These are phyloP conservation scores for Fusarium sp. DNA, from an alignment of 2,329 filamentous ascomycete species.

Conservation along the genomic window DNA sequence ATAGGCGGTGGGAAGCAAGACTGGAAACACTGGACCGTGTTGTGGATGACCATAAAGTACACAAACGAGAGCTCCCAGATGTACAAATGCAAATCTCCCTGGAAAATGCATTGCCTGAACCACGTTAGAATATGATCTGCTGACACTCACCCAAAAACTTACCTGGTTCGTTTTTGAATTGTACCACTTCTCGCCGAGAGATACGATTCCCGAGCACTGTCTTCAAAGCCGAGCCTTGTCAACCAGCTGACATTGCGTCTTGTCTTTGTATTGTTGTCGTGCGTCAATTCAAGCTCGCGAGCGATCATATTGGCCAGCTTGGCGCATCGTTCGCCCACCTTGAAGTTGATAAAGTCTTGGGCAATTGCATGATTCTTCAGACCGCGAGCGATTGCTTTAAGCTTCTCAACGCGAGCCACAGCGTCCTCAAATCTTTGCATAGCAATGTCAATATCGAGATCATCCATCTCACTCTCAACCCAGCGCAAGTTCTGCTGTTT, in stretches of 20 bases:
- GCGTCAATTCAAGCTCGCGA: conserved; percentile 81
- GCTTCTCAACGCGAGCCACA: conserved; percentile 85
- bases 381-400: conserved; percentile 81
- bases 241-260: conserved; percentile 88
- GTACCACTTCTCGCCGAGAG: conserved; percentile 81
- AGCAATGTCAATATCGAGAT: conserved; percentile 95
- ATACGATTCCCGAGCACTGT: conserved; percentile 88
- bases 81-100: conserved; percentile 91
- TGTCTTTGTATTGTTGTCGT: conserved; percentile 81
- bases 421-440: conserved; percentile 89
- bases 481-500: conserved; percentile 96
- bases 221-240: conserved; percentile 87
- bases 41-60: conserved; percentile 94
- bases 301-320: conserved; percentile 83
- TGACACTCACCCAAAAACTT: not conserved
- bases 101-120: conserved; percentile 90
- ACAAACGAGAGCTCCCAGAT: conserved; percentile 96
- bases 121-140: conserved; percentile 18
- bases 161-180: conserved; percentile 87
- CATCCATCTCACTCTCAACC: conserved; percentile 95
- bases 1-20: conserved; percentile 85
- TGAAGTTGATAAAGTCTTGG: conserved; percentile 92
- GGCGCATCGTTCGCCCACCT: conserved; percentile 86
- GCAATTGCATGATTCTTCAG: conserved; percentile 89
- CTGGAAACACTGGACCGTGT: conserved; percentile 92